phyloP scores from a whole-genome alignment of 1,139 yeast genomes.

The Blastobotrys petasosporus region DNA sequence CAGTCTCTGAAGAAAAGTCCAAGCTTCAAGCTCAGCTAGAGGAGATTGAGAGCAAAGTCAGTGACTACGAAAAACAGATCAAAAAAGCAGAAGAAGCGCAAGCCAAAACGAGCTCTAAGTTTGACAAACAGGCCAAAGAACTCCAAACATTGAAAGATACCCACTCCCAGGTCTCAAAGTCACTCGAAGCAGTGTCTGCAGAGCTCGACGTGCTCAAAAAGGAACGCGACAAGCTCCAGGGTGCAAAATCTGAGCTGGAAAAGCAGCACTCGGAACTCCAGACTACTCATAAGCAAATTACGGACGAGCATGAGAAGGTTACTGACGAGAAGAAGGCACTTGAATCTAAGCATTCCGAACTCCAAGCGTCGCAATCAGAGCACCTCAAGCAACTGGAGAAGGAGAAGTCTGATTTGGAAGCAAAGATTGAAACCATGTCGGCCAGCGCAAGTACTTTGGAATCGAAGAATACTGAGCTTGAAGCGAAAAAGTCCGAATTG shows the following conservation, averaged over 20 bases:
- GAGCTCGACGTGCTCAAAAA: neutral
- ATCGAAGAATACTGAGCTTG: conserved; percentile 2
- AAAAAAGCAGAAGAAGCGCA: neutral
- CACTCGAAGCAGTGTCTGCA: neutral
- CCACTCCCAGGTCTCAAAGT: conserved; percentile 1
- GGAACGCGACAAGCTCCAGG: neutral
- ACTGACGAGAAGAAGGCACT: conserved; percentile 10
- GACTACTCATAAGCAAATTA: conserved; percentile 1
- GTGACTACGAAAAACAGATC: conserved; percentile 7
- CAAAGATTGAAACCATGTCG: conserved; percentile 4
- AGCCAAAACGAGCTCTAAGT: neutral
- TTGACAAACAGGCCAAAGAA: neutral
- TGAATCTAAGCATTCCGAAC: neutral
- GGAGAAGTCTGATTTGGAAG: neutral
- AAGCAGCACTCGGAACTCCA: neutral
- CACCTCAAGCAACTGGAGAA: neutral
- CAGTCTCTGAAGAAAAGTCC: neutral
- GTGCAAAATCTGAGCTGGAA: neutral
- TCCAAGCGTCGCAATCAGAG: too few species aligned
- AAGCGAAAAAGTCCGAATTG: conserved; percentile 4
- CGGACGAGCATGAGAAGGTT: conserved; percentile 16
- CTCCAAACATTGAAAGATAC: neutral
- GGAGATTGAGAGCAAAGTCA: conserved; percentile 2
- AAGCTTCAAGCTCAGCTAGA: neutral
- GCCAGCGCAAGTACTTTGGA: conserved; percentile 1